phyloP scores from a whole-genome alignment of 805 yeast species.

The Barnettozyma botsteinii region DNA sequence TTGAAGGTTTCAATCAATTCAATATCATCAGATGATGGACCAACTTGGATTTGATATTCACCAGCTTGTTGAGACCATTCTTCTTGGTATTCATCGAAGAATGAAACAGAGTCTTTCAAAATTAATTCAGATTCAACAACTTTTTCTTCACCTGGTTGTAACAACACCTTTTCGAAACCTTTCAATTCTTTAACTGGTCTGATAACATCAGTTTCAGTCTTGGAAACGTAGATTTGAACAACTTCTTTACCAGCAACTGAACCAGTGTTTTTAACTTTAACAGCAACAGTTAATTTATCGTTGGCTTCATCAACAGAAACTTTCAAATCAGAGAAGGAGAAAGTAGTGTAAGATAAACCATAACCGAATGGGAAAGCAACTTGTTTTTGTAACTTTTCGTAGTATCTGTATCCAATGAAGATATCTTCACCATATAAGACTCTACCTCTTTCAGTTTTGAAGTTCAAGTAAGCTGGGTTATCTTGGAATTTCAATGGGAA shows the following conservation, averaged over 20 bases:
- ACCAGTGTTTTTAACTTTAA: constrained; percentile 43
- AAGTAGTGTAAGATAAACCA: constrained; percentile 56
- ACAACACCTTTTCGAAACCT: constrained; percentile 44
- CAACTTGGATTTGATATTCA: constrained; percentile 42
- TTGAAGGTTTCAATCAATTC: constrained; percentile 21
- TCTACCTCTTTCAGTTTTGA: constrained; percentile 44
- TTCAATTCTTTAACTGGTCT: constrained; percentile 58
- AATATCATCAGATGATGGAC: constrained; percentile 31
- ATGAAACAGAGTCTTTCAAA: constrained; percentile 44
- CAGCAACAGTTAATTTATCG: constrained; percentile 25
- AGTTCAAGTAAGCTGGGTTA: constrained; percentile 52
- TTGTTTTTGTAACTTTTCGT: constrained; percentile 43
- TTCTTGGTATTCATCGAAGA: constrained; percentile 42
- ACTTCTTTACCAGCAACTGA: constrained; percentile 44
- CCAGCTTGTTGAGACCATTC: constrained; percentile 50
- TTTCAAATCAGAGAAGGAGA: constrained; percentile 34
- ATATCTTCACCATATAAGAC: constrained; percentile 62
- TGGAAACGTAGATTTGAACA: constrained; percentile 47
- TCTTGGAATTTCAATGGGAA: constrained; percentile 49
- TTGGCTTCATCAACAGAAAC: constrained; percentile 27
- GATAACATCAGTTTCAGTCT: constrained; percentile 28
- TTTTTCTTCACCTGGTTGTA: constrained; percentile 39
- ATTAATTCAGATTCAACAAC: constrained; percentile 32
- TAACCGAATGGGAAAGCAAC: constrained; percentile 57
- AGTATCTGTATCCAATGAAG: constrained; percentile 57